Base-by-base conservation (phyloP, 495 filamentous ascomycete genomes). In the Penicillium malachiteum region DNA sequence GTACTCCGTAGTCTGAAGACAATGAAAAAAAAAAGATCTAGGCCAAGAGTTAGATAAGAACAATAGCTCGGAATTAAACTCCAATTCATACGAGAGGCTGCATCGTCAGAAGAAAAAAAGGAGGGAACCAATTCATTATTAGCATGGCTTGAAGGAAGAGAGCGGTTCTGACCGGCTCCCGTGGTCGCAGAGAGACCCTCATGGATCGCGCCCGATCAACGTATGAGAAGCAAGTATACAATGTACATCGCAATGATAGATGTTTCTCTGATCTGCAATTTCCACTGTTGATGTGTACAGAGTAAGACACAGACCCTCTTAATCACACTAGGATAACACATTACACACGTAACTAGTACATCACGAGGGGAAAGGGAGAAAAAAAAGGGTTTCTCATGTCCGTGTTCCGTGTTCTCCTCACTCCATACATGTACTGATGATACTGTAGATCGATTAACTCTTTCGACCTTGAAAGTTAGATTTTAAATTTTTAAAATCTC, bases 141-240 rank as follows among this genome's bases (percentile, higher is more conserved):
- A 12, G 4, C 21, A 30, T 17, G 7, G 48, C 16, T 30, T 10
- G 11, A 51, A 51, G 9, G 35, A 32, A 40, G 35, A 4, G 35
- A n/a, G 37, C n/a, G 46, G 34, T 17, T 39, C 37, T 35, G 34
- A 49, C 17, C 48, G 33, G 47, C 35, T 21, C 35, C 30, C 34
- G 48, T 51, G 34, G 48, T 51, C 38, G 45, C 44, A 48, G 56
- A n/a, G 39, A n/a, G 11, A 32, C 18, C 7, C 18, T 31, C 11
- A 26, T 55, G 38, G 50, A 60, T 57, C 54, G 47, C 8, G 42
- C 26, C 16, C 57, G 50, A 55, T 64, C 48, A 31, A 32, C 50
- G 54, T 55, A 55, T 60, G 17, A 53, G 52, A 54, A 32, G 31
- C 7, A 11, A 9, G 31, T 8, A 30, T n/a, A 10, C 35, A 9